A percentile compares a stretch with the other conserved stretches of the same genome.
These are phyloP conservation scores for Styphnolobium japonicum DNA, from an alignment of 306 rosid genomes.

Conservation along the genomic window DNA sequence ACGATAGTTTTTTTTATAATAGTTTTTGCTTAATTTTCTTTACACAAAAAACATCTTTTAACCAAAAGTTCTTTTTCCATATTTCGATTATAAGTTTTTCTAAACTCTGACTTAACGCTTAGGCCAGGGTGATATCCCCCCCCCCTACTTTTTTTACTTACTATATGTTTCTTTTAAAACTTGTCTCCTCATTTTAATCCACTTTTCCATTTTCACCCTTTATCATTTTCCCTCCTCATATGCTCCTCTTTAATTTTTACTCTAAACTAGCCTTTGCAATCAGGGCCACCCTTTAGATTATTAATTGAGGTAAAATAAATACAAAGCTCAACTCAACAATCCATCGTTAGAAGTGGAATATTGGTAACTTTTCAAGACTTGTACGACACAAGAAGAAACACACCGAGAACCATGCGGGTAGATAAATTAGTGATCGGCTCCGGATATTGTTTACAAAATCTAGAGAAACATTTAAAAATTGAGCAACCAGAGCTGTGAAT, in stretches of 20 bases:
- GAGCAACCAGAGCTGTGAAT: background rate
- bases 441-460: background rate
- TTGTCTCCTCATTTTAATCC: background rate
- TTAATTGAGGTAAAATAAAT: background rate
- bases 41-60: no score
- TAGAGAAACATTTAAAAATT: background rate
- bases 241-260: background rate
- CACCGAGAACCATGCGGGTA: background rate
- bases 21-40: no score
- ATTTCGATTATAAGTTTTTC: no score
- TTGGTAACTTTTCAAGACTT: background rate
- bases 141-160: no score
- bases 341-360: background rate
- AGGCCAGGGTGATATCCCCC: no score
- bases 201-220: background rate
- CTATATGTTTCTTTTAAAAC: background rate
- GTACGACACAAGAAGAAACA: background rate
- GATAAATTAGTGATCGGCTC: background rate
- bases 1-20: no score
- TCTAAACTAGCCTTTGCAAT: background rate
- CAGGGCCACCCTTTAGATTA: background rate
- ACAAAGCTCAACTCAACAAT: background rate
- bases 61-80: no score
- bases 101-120: no score
- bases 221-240: background rate